Conservation (phyloP, 768 basidiomycete species). For the Suillus ampliporus region DNA sequence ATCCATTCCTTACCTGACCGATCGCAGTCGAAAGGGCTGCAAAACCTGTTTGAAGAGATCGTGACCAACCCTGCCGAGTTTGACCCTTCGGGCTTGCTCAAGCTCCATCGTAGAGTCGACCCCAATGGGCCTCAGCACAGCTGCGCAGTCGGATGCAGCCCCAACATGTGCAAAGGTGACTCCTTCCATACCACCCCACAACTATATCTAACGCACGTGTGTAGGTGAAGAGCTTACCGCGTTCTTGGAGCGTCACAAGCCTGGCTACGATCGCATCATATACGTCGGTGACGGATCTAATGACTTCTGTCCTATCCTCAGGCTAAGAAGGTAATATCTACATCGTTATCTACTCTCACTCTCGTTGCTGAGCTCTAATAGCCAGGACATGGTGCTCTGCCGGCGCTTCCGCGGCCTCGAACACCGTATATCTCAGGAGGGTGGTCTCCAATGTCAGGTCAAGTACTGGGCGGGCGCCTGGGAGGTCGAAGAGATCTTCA, state of each 20-base stretch:
- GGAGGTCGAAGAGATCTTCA: constrained; percentile 91
- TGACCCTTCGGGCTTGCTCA: constrained; percentile 70
- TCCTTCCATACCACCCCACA: neutral
- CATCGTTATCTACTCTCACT: constrained; percentile 5
- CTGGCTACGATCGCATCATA: constrained; percentile 74
- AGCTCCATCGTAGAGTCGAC: constrained; percentile 76
- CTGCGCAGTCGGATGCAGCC: constrained; percentile 87
- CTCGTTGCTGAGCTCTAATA: constrained; percentile 34
- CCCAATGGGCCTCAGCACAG: constrained; percentile 79
- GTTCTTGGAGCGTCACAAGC: constrained; percentile 67
- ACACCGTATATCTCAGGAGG: constrained; percentile 77
- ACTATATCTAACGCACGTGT: neutral
- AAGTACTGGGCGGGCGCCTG: constrained; percentile 93
- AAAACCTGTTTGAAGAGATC: constrained; percentile 77
- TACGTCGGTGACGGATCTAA: constrained; percentile 96
- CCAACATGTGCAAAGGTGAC: constrained; percentile 96
- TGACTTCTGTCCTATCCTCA: constrained; percentile 92
- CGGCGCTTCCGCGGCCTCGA: constrained; percentile 80
- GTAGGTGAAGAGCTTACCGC: constrained; percentile 91
- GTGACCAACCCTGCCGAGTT: constrained; percentile 94
- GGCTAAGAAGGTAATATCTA: constrained; percentile 67
- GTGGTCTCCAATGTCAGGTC: constrained; percentile 76
- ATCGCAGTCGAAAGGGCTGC: constrained; percentile 75
- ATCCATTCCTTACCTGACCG: neutral
- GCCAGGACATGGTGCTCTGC: constrained; percentile 85